Evolutionary conservation across 2,329 filamentous ascomycete species (phyloP).

Genomic region (Fusarium illudens): DNA sequence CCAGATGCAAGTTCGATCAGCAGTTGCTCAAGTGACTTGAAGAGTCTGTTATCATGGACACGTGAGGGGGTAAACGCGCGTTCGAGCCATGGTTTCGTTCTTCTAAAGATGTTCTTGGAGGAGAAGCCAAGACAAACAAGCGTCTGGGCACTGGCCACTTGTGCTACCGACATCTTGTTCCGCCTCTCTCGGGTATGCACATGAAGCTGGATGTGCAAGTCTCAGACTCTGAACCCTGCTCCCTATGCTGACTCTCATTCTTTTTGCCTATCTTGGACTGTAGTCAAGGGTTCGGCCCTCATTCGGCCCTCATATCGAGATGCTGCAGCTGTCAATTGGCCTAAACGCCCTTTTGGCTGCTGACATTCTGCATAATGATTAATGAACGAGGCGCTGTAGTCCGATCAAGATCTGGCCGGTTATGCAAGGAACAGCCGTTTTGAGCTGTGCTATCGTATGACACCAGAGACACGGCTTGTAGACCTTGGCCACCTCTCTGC

Average conservation of each 20-base stretch:
- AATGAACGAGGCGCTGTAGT: background rate
- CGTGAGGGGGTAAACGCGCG: background rate
- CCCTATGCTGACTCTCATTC: background rate
- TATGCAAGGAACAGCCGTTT: slow-evolving; percentile 2
- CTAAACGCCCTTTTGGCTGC: background rate
- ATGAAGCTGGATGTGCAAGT: background rate
- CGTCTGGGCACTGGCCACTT: background rate
- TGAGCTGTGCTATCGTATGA: background rate
- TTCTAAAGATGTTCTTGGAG: background rate
- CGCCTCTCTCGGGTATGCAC: background rate
- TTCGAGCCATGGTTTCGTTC: background rate
- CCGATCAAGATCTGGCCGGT: background rate
- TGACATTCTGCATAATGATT: background rate
- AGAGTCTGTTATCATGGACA: background rate
- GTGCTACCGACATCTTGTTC: background rate
- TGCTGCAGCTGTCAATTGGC: background rate
- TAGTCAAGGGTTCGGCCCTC: background rate
- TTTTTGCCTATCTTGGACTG: background rate
- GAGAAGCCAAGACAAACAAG: background rate
- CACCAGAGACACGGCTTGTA: background rate
- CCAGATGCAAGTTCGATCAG: background rate
- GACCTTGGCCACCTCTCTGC: background rate
- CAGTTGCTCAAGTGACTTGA: background rate
- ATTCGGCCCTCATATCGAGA: background rate
- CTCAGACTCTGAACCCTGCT: background rate